Conservation (phyloP, 1,139 yeast species). For the Magnusiomyces starmeri region DNA sequence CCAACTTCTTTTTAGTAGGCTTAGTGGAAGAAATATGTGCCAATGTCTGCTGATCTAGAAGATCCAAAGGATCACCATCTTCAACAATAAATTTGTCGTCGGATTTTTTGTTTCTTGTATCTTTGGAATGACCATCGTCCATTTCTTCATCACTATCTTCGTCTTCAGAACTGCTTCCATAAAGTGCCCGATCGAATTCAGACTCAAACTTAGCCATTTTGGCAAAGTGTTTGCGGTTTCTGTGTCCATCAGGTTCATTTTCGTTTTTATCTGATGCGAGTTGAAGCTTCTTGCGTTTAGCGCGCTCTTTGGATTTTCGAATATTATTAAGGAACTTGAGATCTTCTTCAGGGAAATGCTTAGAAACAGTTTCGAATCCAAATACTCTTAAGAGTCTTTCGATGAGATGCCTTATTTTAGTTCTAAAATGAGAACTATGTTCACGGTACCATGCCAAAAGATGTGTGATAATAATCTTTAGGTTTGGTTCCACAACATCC, state of each 20-base stretch:
- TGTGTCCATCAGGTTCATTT: conserved; percentile 12
- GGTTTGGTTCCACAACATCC: conserved; percentile 61
- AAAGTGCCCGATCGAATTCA: conserved; percentile 77
- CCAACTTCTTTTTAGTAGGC: conserved; percentile 43
- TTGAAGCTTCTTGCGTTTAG: conserved; percentile 53
- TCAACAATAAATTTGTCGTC: conserved; percentile 59
- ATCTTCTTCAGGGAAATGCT: conserved; percentile 84
- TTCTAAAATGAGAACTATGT: conserved; percentile 89
- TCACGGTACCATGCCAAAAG: conserved; percentile 92
- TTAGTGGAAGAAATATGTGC: conserved; percentile 83
- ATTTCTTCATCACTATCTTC: conserved; percentile 38
- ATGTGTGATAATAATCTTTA: conserved; percentile 58
- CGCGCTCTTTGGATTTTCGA: conserved; percentile 77
- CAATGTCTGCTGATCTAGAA: conserved; percentile 75
- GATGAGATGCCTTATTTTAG: conserved; percentile 84
- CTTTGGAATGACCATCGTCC: conserved; percentile 25
- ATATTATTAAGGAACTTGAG: conserved; percentile 74
- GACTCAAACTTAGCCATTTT: conserved; percentile 47
- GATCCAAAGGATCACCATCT: conserved; percentile 79
- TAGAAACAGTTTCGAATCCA: conserved; percentile 74
- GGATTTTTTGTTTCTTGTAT: conserved; percentile 24
- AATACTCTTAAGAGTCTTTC: conserved; percentile 87
- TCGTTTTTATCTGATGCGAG: conserved; percentile 35
- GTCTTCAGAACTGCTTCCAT: conserved; percentile 37
- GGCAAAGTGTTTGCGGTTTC: conserved; percentile 15